A percentile compares a stretch with the other conserved stretches of the same genome.
Evolutionary conservation across 768 basidiomycete genomes (phyloP).

Genomic region (Phlegmacium glaucopus): DNA sequence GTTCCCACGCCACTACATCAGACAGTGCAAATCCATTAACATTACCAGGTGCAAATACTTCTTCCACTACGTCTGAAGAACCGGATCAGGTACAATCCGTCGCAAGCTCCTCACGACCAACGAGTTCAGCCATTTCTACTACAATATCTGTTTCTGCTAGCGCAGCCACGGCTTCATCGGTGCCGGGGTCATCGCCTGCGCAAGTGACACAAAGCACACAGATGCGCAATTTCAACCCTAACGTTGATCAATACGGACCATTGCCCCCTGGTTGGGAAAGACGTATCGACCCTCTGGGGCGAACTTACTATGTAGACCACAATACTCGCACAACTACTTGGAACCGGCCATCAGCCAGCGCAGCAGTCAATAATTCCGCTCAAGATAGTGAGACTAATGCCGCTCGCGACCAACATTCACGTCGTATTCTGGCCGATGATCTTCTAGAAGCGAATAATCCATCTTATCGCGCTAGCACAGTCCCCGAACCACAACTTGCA

Average conservation of each 20-base stretch:
- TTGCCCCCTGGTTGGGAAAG: conserved; percentile 95
- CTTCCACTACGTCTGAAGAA: conserved; percentile 21
- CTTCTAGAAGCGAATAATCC: conserved; percentile 71
- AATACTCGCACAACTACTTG: conserved; percentile 97
- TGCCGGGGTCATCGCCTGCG: conserved; percentile 30
- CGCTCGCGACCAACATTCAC: conserved; percentile 82
- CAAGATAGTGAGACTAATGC: conserved; percentile 81
- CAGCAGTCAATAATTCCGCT: conserved; percentile 63
- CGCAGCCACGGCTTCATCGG: conserved; percentile 17
- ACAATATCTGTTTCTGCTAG: conserved; percentile 22
- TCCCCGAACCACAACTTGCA: conserved; percentile 28
- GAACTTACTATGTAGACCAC: conserved; percentile 99
- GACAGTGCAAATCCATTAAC: conserved; percentile 41
- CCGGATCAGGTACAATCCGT: conserved; percentile 14
- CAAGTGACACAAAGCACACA: conserved; percentile 44
- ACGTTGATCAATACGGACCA: conserved; percentile 90
- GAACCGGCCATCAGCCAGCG: conserved; percentile 85
- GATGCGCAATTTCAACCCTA: conserved; percentile 89
- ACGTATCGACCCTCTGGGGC: conserved; percentile 91
- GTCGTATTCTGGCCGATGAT: conserved; percentile 81
- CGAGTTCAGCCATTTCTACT: conserved; percentile 17
- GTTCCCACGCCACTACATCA: conserved; percentile 58
- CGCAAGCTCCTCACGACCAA: conserved; percentile 16
- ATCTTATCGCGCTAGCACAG: conserved; percentile 29
- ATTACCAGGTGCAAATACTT: conserved; percentile 34